Evolutionary conservation across 2,329 filamentous ascomycete species (phyloP).

Genomic region (Cadophora sp.): DNA sequence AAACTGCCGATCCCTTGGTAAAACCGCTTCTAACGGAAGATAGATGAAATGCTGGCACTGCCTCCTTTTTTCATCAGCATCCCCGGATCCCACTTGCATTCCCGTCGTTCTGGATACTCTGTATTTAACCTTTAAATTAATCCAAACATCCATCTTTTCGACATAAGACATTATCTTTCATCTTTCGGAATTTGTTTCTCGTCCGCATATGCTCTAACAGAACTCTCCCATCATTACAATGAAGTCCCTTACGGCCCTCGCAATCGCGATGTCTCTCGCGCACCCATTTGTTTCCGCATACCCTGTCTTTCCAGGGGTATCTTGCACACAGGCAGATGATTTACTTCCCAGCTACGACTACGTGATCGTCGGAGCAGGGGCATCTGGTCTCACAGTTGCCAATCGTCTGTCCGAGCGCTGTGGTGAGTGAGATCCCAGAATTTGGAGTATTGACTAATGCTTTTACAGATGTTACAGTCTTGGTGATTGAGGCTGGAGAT

Average conservation of each 20-base stretch:
- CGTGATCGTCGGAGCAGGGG: constrained; percentile 20
- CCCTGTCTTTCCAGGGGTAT: neutral
- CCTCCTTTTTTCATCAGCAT: neutral
- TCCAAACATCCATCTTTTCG: no score
- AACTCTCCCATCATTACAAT: neutral
- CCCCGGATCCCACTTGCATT: neutral
- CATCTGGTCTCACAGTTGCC: constrained; percentile 27
- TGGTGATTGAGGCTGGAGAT: constrained; percentile 30
- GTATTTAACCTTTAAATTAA: no score
- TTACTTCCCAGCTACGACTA: constrained; percentile 4
- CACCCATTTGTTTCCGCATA: neutral
- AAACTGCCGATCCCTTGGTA: neutral
- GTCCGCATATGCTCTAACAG: neutral
- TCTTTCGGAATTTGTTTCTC: no score
- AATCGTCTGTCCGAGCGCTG: constrained; percentile 23
- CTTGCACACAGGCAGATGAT: neutral
- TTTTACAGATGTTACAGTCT: constrained; percentile 15
- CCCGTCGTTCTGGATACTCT: neutral
- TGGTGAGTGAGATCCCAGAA: neutral
- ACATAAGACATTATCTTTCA: no score
- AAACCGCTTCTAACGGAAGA: neutral
- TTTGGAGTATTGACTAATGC: neutral
- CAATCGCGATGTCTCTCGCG: neutral
- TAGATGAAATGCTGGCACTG: neutral
- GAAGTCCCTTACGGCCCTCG: neutral